Base-by-base conservation (phyloP, 805 yeast species). In the Ogataea neopini region DNA sequence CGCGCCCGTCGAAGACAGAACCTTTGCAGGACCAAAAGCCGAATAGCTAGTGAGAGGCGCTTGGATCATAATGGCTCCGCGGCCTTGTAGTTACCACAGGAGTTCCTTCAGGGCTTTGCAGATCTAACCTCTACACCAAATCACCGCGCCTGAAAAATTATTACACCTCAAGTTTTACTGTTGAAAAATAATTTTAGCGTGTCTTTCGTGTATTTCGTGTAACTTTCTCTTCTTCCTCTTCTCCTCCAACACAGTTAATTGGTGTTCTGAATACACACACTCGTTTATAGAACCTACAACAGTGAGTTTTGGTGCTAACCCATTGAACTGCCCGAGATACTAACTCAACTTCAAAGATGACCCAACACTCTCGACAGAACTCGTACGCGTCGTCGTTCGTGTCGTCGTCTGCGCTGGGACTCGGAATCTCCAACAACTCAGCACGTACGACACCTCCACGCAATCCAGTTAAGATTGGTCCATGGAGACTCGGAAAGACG, bases 401-500 rank as follows among this genome's bases (percentile, higher is more conserved):
- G 50, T 73, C 80, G 13, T 62, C 72, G 15, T 69, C 77, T 18
- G 68, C 73, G 15, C 58, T 69, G 45, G 77, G 64, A 3, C 50
- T 62, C 23, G 66, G 66, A 22, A 62, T 62, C 32, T 53, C 59
- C 25, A 48, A 52, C 40, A 37, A 49, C 28, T 43, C 57, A 37
- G 42, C 47, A 15, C 49, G 50, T 22, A 40, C 62, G 23, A 38
- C 57, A 18, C 53, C 54, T 25, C 50, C 68, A 43, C 59, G 55
- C 35, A 62, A 62, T 47, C 82, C 82, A 17, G 73, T 73, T 34
- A 63, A 64, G 48, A 60, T 94, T 38, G 99, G 99, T 2, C 97
- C 99, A 1, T 94, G 99, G 99, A 87, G 89, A 63, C 73, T 94
- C 30, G 98, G 98, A 23, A 79, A 92, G 56, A 94, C 99, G 2